A percentile compares a stretch with the other conserved stretches of the same genome.
Conservation (phyloP, 2,329 filamentous ascomycete genomes). For the Dactylellina sp. region DNA sequence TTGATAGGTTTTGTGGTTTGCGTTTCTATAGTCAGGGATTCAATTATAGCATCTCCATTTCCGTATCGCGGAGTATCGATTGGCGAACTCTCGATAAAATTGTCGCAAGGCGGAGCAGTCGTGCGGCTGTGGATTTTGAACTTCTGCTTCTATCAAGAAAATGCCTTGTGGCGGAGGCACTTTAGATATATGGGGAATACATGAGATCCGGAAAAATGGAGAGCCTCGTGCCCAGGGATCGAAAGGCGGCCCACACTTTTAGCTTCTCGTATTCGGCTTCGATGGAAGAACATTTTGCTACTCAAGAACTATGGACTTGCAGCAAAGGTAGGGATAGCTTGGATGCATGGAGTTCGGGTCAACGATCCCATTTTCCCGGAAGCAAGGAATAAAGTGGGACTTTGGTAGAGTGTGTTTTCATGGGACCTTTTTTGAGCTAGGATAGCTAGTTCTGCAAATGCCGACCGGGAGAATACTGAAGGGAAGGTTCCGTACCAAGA, state of each 20-base stretch:
- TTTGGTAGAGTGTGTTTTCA: too few species aligned
- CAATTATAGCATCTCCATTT: slow-evolving; percentile 12
- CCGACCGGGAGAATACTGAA: slow-evolving; percentile 2
- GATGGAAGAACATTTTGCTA: slow-evolving; percentile 3
- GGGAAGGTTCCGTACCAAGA: neutral
- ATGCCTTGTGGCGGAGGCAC: slow-evolving; percentile 9
- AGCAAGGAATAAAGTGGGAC: slow-evolving; percentile 5
- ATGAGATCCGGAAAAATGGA: slow-evolving; percentile 9
- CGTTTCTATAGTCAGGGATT: neutral
- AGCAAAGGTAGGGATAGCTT: neutral
- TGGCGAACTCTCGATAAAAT: neutral
- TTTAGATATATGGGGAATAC: slow-evolving; percentile 6
- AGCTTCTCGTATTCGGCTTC: slow-evolving; percentile 33
- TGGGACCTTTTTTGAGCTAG: too few species aligned
- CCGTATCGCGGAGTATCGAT: slow-evolving; percentile 1
- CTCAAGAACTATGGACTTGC: neutral
- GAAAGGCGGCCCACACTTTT: neutral
- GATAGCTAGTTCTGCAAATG: slow-evolving; percentile 10
- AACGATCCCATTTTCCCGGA: slow-evolving; percentile 45
- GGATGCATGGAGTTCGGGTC: slow-evolving; percentile 16
- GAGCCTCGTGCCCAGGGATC: too few species aligned
- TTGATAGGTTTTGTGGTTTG: neutral
- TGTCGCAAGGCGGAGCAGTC: neutral
- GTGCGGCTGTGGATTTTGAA: neutral
- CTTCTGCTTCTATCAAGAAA: neutral